These are phyloP conservation scores for Geotrichum bryndzae DNA, from an alignment of 1,139 yeast species.

Conservation along the genomic window DNA sequence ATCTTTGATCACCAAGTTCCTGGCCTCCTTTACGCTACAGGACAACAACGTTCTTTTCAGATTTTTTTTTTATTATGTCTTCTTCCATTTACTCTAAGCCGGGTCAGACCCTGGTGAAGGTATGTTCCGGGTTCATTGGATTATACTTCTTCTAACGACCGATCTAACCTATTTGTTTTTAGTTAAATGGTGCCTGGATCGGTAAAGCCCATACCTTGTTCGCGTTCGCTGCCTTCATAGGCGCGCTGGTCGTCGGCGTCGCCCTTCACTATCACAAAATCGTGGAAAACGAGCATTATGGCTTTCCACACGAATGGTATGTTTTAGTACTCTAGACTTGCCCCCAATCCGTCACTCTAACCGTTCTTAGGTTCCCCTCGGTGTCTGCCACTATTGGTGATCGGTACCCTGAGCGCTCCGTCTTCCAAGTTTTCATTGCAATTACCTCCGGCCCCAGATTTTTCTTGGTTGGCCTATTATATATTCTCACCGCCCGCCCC, in stretches of 20 bases:
- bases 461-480: constrained; percentile 58
- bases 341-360: background rate
- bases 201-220: constrained; percentile 67
- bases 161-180: constrained; percentile 5
- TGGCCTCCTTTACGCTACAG: background rate
- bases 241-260: constrained; percentile 69
- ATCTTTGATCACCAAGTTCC: background rate
- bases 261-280: constrained; percentile 76
- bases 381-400: constrained; percentile 97
- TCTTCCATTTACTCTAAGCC: constrained; percentile 13
- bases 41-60: background rate
- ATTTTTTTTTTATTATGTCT: background rate
- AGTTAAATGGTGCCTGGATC: constrained; percentile 55
- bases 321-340: background rate
- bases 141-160: too few species aligned
- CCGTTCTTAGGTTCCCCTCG: constrained; percentile 56
- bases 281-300: constrained; percentile 76
- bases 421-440: constrained; percentile 71
- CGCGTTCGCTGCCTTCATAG: constrained; percentile 65
- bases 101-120: constrained; percentile 16
- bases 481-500: constrained; percentile 38
- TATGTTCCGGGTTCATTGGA: background rate
- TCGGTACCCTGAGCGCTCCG: constrained; percentile 87
- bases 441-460: constrained; percentile 64
- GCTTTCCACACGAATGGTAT: constrained; percentile 95